Conservation (phyloP, 2,329 filamentous ascomycete genomes). For the Botrytis sinoallii region DNA sequence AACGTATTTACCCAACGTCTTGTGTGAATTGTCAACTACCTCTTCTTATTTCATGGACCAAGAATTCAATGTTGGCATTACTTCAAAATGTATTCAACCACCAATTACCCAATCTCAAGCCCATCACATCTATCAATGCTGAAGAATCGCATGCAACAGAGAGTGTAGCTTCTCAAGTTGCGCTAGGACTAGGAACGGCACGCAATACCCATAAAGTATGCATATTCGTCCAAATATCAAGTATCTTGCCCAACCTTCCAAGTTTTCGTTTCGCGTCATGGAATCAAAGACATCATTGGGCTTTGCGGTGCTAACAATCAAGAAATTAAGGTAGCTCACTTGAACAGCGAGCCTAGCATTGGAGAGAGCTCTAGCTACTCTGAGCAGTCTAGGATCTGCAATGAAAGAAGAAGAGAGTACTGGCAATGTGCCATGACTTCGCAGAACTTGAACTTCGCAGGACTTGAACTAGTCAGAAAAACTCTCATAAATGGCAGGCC, state of each 20-base stretch:
- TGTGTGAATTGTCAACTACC: background rate
- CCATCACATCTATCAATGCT: background rate
- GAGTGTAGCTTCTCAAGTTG: background rate
- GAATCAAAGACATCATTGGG: background rate
- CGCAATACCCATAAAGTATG: background rate
- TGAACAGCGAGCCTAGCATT: background rate
- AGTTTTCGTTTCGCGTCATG: background rate
- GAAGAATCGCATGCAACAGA: background rate
- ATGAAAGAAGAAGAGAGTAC: too few species aligned
- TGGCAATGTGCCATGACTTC: background rate
- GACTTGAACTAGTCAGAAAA: background rate
- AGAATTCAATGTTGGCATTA: background rate
- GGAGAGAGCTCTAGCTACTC: background rate
- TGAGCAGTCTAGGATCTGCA: background rate
- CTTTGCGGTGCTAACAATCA: rapidly evolving
- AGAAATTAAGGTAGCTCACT: background rate
- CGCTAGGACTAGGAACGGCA: too few species aligned
- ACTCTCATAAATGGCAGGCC: background rate
- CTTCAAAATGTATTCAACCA: too few species aligned
- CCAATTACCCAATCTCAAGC: too few species aligned
- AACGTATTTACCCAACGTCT: background rate
- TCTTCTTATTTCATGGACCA: background rate
- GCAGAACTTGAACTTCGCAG: background rate
- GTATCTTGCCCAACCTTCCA: background rate
- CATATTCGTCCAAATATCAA: background rate